Base-by-base conservation (phyloP, 169 alveolate species). In the Plasmodium malariae region DNA sequence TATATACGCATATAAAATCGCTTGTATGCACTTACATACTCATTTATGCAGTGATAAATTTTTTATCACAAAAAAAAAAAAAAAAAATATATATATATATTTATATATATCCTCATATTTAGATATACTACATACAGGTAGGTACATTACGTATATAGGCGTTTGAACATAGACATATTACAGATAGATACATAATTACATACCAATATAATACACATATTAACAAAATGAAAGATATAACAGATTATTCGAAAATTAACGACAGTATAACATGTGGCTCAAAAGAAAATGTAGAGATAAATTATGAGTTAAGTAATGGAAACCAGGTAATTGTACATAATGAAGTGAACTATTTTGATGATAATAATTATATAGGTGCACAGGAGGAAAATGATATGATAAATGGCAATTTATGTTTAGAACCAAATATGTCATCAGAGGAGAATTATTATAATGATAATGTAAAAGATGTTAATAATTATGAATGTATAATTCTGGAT, bases 381-480 rank as follows among this genome's bases (percentile, higher is more conserved):
- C 26, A 54, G 0, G 87, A 55, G 32, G 51, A 11, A 34, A 72
- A 72, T 51, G 71, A 51, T 11, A 14, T n/a, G 32, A 40, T 14
- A 21, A 49, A 59, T 30, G 28, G 49, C 26, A 72, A 32, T 32
- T 24, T 14, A 49, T 7, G 57, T 17, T 60, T 51, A 43, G 55
- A 72, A 17, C 34, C 87, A 21, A 69, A 69, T 32, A 57, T 32
- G 6, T 32, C 36, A 17, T 55, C 68, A 2, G 43, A 65, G 0
- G 74, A 72, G 0, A 72, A 72, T 72, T 72, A 72, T 51, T 72
- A 72, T 59, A 21, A 57, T n/a, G 45, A 54, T 45, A 24, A 24
- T 32, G 34, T 55, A 60, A 72, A 51, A 21, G 70, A 72, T 4
- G 11, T 55, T 12, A 36, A 55, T 6, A 26, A 21, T 2, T 45